These are phyloP conservation scores for Pisolithus orientalis DNA, from an alignment of 768 basidiomycete genomes.

Conservation along the genomic window DNA sequence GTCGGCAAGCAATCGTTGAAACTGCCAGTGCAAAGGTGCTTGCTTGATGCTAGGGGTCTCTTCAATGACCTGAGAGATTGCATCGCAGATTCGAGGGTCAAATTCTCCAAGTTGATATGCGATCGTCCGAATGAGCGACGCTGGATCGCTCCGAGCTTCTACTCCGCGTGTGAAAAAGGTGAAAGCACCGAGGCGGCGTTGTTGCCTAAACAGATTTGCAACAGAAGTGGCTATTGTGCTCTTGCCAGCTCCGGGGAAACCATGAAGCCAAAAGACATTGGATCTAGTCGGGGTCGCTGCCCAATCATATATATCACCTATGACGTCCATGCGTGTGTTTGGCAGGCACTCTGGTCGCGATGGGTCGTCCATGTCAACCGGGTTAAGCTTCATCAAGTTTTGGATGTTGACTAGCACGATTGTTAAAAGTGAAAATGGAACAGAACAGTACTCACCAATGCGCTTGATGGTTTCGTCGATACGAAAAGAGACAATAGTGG, in stretches of 20 bases:
- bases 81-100: slow-evolving; percentile 22
- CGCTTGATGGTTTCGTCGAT: slow-evolving; percentile 21
- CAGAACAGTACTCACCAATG: slow-evolving; percentile 12
- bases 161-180: slow-evolving; percentile 29
- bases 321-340: slow-evolving; percentile 25
- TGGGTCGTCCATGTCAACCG: slow-evolving; percentile 24
- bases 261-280: slow-evolving; percentile 29
- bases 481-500: slow-evolving; percentile 22
- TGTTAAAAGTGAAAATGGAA: background rate
- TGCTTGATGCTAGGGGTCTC: slow-evolving; percentile 25
- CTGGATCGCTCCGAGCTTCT: slow-evolving; percentile 23
- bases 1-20: slow-evolving; percentile 28
- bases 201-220: slow-evolving; percentile 26
- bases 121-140: slow-evolving; percentile 27
- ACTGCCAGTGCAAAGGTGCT: slow-evolving; percentile 24
- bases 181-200: slow-evolving; percentile 31
- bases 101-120: slow-evolving; percentile 30
- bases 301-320: slow-evolving; percentile 22
- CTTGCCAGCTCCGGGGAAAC: slow-evolving; percentile 32
- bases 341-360: slow-evolving; percentile 24
- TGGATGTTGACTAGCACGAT: slow-evolving; percentile 14
- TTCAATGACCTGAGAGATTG: slow-evolving; percentile 20
- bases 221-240: slow-evolving; percentile 31
- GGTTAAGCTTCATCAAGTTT: slow-evolving; percentile 18
- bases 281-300: slow-evolving; percentile 12